Evolutionary conservation across 768 basidiomycete species (phyloP).

Genomic region (Cystoderma amianthinum): DNA sequence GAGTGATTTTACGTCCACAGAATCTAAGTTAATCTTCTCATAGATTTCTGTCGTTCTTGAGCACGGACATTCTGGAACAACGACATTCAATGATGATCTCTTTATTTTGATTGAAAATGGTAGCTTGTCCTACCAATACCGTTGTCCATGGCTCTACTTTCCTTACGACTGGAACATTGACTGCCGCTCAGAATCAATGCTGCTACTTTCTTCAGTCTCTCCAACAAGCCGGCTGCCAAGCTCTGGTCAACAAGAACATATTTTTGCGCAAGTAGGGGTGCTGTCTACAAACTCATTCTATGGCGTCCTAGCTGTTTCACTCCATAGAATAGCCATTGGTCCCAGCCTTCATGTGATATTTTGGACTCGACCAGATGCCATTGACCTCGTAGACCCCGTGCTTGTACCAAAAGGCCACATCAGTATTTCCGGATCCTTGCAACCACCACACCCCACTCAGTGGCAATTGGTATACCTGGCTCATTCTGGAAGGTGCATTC

Average conservation of each 20-base stretch:
- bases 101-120: conserved; percentile 13
- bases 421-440: background rate
- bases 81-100: conserved; percentile 10
- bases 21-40: background rate
- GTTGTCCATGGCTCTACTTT: conserved; percentile 10
- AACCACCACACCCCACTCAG: background rate
- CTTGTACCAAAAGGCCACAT: background rate
- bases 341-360: background rate
- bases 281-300: conserved; percentile 13
- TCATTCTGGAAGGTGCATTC: background rate
- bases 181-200: conserved; percentile 5
- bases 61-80: conserved; percentile 14
- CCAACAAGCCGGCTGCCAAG: background rate
- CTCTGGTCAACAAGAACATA: background rate
- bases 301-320: conserved; percentile 13
- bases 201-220: background rate
- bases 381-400: background rate
- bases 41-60: conserved; percentile 5
- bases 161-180: conserved; percentile 12
- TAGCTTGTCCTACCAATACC: conserved; percentile 7
- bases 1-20: no score
- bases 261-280: conserved; percentile 7
- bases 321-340: conserved; percentile 4
- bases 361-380: background rate
- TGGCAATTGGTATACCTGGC: conserved; percentile 2